Conservation (phyloP, 371 early-diverging fungal genomes). For the Mortierella sp. region DNA sequence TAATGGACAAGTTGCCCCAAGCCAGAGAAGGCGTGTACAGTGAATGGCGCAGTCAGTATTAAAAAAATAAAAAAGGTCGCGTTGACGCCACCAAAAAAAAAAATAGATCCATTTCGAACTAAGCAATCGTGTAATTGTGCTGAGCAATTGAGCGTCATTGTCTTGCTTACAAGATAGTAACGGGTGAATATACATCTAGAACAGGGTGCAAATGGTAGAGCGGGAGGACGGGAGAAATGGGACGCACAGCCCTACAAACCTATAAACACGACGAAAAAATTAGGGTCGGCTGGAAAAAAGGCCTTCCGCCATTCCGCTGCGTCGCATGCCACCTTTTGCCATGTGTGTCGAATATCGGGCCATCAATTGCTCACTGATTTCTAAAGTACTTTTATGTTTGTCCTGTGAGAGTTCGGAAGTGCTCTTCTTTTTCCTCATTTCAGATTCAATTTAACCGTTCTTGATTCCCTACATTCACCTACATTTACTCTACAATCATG, state of each 20-base stretch:
- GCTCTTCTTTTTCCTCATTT: slow-evolving; percentile 5
- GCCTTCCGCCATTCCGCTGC: neutral
- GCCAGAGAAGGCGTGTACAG: neutral
- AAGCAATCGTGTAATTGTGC: too few species aligned
- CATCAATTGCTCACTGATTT: slow-evolving; percentile 12
- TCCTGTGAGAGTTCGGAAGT: neutral
- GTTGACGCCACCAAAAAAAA: slow-evolving; percentile 17
- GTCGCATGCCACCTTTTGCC: neutral
- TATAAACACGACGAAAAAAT: too few species aligned
- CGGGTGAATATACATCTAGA: too few species aligned
- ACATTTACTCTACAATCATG: neutral
- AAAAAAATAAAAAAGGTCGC: neutral
- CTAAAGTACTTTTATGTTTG: neutral
- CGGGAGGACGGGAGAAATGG: too few species aligned
- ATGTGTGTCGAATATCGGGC: neutral
- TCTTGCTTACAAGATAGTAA: too few species aligned
- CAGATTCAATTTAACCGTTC: slow-evolving; percentile 1
- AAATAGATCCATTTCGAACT: too few species aligned
- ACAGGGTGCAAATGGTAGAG: too few species aligned
- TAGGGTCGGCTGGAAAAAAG: too few species aligned
- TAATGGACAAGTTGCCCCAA: neutral
- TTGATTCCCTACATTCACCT: neutral
- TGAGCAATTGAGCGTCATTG: too few species aligned
- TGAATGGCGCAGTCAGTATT: neutral
- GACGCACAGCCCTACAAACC: too few species aligned